These are phyloP conservation scores for Umbelopsis isabellina DNA, from an alignment of 192 early-diverging fungal genomes.

Conservation along the genomic window DNA sequence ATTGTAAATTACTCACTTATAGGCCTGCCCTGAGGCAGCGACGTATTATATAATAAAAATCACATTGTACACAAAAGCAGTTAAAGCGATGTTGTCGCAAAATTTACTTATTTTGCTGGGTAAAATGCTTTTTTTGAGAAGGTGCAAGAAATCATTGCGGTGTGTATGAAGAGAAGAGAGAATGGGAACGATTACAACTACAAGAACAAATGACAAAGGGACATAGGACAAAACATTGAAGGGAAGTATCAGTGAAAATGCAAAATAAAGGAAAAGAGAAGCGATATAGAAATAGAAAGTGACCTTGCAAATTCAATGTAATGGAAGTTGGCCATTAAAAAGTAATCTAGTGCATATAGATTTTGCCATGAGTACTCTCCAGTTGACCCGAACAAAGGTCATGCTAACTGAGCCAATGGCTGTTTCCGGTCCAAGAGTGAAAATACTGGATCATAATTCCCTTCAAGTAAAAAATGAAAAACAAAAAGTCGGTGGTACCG, in stretches of 20 bases:
- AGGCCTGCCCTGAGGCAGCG: neutral
- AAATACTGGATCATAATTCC: neutral
- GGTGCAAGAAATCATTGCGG: slow-evolving; percentile 5
- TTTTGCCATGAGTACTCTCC: too few species aligned
- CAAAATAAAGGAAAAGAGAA: neutral
- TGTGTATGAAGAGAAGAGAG: neutral
- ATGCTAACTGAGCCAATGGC: too few species aligned
- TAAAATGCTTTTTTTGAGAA: slow-evolving; percentile 9
- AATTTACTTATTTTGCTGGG: slow-evolving; percentile 16
- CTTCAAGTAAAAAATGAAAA: slow-evolving; percentile 5
- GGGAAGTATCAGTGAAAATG: neutral
- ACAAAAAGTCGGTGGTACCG: neutral
- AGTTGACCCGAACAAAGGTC: too few species aligned
- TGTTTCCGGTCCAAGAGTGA: slow-evolving; percentile 14
- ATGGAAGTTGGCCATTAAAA: neutral
- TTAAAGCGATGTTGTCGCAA: slow-evolving; percentile 2
- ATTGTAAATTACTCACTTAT: neutral
- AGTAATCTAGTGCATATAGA: neutral
- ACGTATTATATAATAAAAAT: too few species aligned
- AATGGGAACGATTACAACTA: slow-evolving; percentile 1
- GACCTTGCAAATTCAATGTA: slow-evolving; percentile 7
- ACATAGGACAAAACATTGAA: neutral
- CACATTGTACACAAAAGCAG: too few species aligned
- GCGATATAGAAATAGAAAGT: neutral
- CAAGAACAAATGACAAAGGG: neutral